Conservation (phyloP, 1,284 basidiomycete genomes). For the Sporisorium reilianum region DNA sequence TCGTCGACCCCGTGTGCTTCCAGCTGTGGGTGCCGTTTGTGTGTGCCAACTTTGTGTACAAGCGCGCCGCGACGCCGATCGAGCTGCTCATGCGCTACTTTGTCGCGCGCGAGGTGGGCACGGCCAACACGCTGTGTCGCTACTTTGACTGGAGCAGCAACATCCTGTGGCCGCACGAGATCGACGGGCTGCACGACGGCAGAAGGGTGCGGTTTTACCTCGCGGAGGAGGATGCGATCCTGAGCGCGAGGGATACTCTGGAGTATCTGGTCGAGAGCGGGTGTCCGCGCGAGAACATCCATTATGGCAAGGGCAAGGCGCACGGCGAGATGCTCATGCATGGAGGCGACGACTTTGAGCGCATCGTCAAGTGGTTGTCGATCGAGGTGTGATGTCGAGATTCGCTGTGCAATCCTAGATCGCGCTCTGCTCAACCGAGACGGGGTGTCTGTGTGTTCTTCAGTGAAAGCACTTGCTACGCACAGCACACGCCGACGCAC, state of each 20-base stretch:
- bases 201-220: constrained; percentile 50
- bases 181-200: constrained; percentile 39
- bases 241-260: constrained; percentile 49
- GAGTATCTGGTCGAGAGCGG: constrained; percentile 57
- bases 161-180: constrained; percentile 64
- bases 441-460: too few species aligned
- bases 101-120: constrained; percentile 59
- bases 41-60: constrained; percentile 64
- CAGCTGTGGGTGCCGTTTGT: constrained; percentile 64
- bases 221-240: constrained; percentile 59
- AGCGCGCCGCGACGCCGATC: constrained; percentile 51
- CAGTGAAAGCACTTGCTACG: background rate
- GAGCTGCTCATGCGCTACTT: constrained; percentile 64
- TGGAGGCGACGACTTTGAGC: constrained; percentile 36
- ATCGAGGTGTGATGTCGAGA: constrained; percentile 11
- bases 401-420: background rate
- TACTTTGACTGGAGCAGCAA: constrained; percentile 65
- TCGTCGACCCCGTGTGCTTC: constrained; percentile 67
- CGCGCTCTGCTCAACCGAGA: too few species aligned
- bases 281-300: constrained; percentile 37
- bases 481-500: too few species aligned
- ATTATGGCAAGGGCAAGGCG: constrained; percentile 33
- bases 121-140: constrained; percentile 57
- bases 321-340: constrained; percentile 62
- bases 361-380: constrained; percentile 45